Conservation (phyloP, 78 protist species). For the Tieghemostelium lacteum region DNA sequence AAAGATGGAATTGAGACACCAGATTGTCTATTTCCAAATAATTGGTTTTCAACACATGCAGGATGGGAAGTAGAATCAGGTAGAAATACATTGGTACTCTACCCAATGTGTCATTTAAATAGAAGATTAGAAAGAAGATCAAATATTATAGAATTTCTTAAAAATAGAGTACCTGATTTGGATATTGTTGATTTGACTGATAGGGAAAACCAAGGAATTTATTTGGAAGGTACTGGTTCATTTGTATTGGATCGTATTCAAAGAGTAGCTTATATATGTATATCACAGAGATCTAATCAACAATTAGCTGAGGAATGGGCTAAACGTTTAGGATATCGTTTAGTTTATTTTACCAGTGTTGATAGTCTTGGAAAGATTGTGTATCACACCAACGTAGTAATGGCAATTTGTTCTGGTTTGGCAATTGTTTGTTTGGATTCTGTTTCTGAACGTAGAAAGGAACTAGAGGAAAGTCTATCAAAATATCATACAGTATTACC, state of each 20-base stretch:
- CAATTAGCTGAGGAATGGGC: slow-evolving; percentile 43
- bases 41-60: slow-evolving; percentile 78
- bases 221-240: slow-evolving; percentile 77
- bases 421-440: slow-evolving; percentile 51
- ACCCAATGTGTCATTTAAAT: slow-evolving; percentile 71
- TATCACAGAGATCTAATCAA: slow-evolving; percentile 37
- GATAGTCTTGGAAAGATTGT: slow-evolving; percentile 35
- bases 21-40: slow-evolving; percentile 76
- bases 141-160: slow-evolving; percentile 41
- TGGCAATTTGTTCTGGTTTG: slow-evolving; percentile 53
- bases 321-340: slow-evolving; percentile 21
- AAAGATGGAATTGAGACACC: slow-evolving; percentile 72
- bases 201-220: neutral
- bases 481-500: slow-evolving; percentile 59
- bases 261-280: slow-evolving; percentile 48
- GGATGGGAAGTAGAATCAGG: neutral
- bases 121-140: slow-evolving; percentile 56
- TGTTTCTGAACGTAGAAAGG: neutral
- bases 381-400: slow-evolving; percentile 77
- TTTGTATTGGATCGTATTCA: slow-evolving; percentile 72
- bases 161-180: neutral
- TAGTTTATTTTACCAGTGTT: slow-evolving; percentile 12
- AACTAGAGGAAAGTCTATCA: slow-evolving; percentile 1
- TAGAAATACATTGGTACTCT: slow-evolving; percentile 22
- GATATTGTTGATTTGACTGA: slow-evolving; percentile 13